These are phyloP conservation scores for Colletotrichum lini DNA, from an alignment of 2,329 filamentous ascomycete species.

Conservation along the genomic window DNA sequence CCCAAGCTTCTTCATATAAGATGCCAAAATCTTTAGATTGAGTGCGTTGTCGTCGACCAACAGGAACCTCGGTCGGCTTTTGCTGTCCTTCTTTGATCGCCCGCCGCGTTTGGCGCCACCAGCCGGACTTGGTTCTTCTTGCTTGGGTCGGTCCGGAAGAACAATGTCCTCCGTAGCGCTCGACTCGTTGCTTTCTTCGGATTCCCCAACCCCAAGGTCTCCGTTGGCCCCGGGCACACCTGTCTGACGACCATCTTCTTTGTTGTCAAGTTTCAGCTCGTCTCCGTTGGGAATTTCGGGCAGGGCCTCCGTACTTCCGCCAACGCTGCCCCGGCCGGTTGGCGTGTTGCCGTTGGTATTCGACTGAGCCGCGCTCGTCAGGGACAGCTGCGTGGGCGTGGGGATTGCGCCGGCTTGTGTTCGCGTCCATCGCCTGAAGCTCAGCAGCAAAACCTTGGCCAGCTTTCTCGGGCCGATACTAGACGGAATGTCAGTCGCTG, in stretches of 20 bases:
- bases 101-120: neutral
- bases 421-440: conserved; percentile 47
- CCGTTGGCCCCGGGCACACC: neutral
- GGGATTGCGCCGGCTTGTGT: conserved; percentile 7
- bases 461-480: conserved; percentile 56
- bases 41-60: conserved; percentile 60
- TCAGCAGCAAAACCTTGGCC: conserved; percentile 50
- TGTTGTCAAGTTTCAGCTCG: too few relatives aligned
- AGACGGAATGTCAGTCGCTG: neutral
- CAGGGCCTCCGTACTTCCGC: neutral
- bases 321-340: neutral
- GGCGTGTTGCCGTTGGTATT: neutral
- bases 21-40: conserved; percentile 54
- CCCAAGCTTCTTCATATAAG: conserved; percentile 54
- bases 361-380: neutral
- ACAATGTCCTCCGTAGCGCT: neutral
- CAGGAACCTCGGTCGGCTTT: conserved; percentile 45
- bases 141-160: neutral
- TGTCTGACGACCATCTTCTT: rapidly evolving
- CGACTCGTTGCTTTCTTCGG: neutral
- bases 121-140: neutral
- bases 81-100: neutral
- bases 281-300: neutral
- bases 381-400: conserved; percentile 1
- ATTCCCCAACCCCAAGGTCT: neutral